phyloP scores from a whole-genome alignment of 2,329 filamentous ascomycete genomes.

The Penicillium verrucosum region DNA sequence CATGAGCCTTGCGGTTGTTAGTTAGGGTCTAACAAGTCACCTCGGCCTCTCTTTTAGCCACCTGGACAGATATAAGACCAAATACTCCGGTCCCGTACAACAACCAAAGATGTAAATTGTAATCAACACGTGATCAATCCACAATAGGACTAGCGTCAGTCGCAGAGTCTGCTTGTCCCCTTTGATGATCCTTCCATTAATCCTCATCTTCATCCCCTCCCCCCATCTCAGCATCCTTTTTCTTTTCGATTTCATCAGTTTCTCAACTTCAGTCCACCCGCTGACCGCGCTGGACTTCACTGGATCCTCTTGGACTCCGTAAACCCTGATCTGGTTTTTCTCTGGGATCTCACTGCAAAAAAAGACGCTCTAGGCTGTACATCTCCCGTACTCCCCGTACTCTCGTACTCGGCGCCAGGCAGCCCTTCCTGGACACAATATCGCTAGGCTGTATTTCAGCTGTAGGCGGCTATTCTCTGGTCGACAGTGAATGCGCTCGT shows the following conservation, averaged over 20 bases:
- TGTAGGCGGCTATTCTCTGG: slow-evolving; percentile 36
- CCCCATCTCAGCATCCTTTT: slow-evolving; percentile 10
- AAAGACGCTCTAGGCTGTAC: slow-evolving; percentile 33
- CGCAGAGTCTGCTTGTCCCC: slow-evolving; percentile 9
- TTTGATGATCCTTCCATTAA: slow-evolving; percentile 11
- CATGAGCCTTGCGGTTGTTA: neutral
- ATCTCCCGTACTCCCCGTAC: slow-evolving; percentile 23
- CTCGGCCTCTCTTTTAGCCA: neutral
- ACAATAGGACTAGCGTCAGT: neutral
- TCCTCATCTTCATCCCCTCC: slow-evolving; percentile 7
- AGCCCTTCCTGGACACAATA: slow-evolving; percentile 26
- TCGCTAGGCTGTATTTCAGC: slow-evolving; percentile 41
- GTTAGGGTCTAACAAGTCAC: neutral
- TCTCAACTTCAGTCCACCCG: slow-evolving; percentile 1
- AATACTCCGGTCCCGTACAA: neutral
- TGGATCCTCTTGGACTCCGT: slow-evolving; percentile 20
- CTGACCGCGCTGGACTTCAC: slow-evolving; percentile 2
- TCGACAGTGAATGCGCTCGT: slow-evolving; percentile 33
- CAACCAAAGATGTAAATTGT: neutral
- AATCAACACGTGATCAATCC: neutral
- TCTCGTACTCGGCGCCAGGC: slow-evolving; percentile 37
- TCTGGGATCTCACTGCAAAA: slow-evolving; percentile 20
- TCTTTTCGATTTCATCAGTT: slow-evolving; percentile 11
- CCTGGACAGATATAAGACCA: neutral
- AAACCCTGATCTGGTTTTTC: slow-evolving; percentile 22